phyloP scores from a whole-genome alignment of 768 basidiomycete genomes.

The Exidia glandulosa region DNA sequence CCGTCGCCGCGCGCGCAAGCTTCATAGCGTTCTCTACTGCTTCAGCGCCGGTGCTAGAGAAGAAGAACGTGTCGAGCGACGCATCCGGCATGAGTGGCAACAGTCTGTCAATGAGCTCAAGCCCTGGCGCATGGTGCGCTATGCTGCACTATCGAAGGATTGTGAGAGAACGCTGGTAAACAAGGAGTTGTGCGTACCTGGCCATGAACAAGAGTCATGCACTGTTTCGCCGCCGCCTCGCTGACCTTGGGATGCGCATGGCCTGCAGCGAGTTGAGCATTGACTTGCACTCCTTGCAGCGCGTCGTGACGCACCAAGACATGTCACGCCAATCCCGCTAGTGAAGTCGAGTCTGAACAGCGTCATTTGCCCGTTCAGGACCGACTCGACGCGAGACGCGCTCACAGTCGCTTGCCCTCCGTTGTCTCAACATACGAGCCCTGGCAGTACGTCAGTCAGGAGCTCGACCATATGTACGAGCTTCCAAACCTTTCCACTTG shows the following conservation, averaged over 20 bases:
- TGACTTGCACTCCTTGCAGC: background rate
- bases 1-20: slow-evolving; percentile 69
- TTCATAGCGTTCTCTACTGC: slow-evolving; percentile 86
- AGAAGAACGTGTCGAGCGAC: slow-evolving; percentile 91
- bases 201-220: slow-evolving; percentile 64
- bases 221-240: slow-evolving; percentile 81
- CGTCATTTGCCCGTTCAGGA: too few species aligned
- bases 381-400: too few species aligned
- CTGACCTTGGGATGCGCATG: slow-evolving; percentile 84
- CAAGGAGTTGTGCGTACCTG: slow-evolving; percentile 38
- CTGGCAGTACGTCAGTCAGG: background rate
- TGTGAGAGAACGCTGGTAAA: background rate
- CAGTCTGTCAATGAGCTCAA: slow-evolving; percentile 75
- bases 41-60: slow-evolving; percentile 94
- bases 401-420: slow-evolving; percentile 60
- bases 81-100: slow-evolving; percentile 84
- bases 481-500: slow-evolving; percentile 33
- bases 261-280: slow-evolving; percentile 29
- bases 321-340: slow-evolving; percentile 79
- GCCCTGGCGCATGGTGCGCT: slow-evolving; percentile 76
- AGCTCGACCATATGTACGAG: background rate
- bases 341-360: slow-evolving; percentile 88
- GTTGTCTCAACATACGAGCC: slow-evolving; percentile 66
- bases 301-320: slow-evolving; percentile 44
- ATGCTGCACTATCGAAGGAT: slow-evolving; percentile 62